Base-by-base conservation (phyloP, 2,329 filamentous ascomycete species). In the Scopulariopsis brevicaulis region DNA sequence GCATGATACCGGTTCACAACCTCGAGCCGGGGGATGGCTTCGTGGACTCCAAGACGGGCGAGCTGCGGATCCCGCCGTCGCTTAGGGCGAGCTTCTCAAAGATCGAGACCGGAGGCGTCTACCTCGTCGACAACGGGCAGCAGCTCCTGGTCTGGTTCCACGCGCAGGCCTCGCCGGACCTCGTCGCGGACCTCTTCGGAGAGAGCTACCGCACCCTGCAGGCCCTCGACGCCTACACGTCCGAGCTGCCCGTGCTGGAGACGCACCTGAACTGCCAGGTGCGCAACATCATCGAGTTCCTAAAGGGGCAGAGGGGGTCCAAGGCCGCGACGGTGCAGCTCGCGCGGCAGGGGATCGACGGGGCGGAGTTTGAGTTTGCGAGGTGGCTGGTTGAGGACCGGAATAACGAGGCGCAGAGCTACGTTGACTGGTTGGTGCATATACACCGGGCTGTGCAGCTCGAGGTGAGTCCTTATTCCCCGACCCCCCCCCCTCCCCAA, bases 371-470 rank as follows among this genome's bases (percentile, higher is more conserved):
- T 66, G 94, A 99, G 71, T 99, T 97, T 76, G 94, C 94, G 8
- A 79, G 92, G 57, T 77, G 95, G 73, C 73, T 99, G 63, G 85
- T 96, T 35, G 94, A 99, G 73, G 94, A 99, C 68, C 83, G 94
- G 63, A 97, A 97, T 71, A 96, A 96, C 64, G 94, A 99, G 74
- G 94, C 94, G 40, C 92, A 96, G 74, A 96, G 89, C 69, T 99
- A 97, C 72, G 94, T 97, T 37, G 94, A 99, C 74, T 99, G 94
- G 94, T 78, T 99, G 66, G 94, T 99, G 59, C 89, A 96, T 71
- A 81, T 97, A 62, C 94, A 99, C 73, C 87, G 93, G 65, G 86
- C 89, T 64, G 94, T 99, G 63, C 92, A 96, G 69, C 77, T 96
- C 62, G 94, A 99, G 81, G 84, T 87, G 71, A 73, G 80, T 52